Percentiles rank a stretch among this genome's conserved stretches.
These are phyloP conservation scores for Nymphaea thermarum DNA, from an alignment of 164 flowering plant species.

Conservation along the genomic window DNA sequence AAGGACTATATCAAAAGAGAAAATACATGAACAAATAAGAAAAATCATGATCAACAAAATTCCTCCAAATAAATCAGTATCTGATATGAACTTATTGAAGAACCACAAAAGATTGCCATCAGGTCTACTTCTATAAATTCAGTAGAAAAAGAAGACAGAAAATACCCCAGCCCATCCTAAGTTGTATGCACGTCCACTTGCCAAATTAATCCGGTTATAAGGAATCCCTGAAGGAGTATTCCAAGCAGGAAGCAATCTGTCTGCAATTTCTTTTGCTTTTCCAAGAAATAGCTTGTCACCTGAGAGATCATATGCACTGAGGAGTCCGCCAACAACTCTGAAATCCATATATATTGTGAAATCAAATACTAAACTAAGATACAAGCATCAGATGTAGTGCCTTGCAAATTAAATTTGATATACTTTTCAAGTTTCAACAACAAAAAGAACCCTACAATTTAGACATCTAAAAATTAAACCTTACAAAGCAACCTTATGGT, in stretches of 20 bases:
- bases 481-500: slow-evolving; percentile 96
- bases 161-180: slow-evolving; percentile 87
- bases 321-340: slow-evolving; percentile 99
- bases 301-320: slow-evolving; percentile 95
- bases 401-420: too few relatives aligned
- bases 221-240: slow-evolving; percentile 90
- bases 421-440: neutral
- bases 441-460: neutral
- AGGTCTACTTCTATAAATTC: neutral
- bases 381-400: neutral
- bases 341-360: slow-evolving; percentile 7
- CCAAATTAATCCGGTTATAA: slow-evolving; percentile 74
- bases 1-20: too few relatives aligned
- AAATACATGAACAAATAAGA: too few relatives aligned
- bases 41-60: too few relatives aligned
- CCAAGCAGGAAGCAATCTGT: slow-evolving; percentile 97
- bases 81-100: neutral
- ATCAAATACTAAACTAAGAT: neutral
- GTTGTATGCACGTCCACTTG: slow-evolving; percentile 69
- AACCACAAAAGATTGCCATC: neutral
- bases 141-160: neutral
- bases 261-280: slow-evolving; percentile 90
- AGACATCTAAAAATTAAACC: slow-evolving; percentile 38
- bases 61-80: too few relatives aligned
- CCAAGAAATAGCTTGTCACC: slow-evolving; percentile 80